Evolutionary conservation across 2,329 filamentous ascomycete genomes (phyloP).

Genomic region (Sphaerulina vaccinii): DNA sequence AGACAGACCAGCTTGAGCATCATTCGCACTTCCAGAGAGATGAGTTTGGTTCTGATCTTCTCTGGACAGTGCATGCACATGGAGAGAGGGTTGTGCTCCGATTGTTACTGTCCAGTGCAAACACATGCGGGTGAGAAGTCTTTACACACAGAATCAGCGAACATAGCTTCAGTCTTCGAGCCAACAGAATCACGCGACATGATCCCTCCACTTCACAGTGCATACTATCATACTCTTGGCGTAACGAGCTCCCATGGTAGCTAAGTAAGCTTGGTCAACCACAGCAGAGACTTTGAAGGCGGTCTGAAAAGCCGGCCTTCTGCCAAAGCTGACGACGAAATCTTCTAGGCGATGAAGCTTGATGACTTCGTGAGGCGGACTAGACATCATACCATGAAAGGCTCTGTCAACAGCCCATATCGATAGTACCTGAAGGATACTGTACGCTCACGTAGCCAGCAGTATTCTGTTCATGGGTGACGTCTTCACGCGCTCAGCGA

Average conservation of each 20-base stretch:
- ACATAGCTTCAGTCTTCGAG: neutral
- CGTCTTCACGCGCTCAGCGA: neutral
- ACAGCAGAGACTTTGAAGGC: neutral
- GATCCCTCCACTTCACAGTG: neutral
- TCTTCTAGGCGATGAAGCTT: neutral
- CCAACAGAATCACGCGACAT: neutral
- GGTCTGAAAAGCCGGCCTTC: conserved; percentile 3
- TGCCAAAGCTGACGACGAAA: conserved; percentile 2
- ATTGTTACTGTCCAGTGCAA: too few relatives aligned
- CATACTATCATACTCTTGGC: too few relatives aligned
- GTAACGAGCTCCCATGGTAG: neutral
- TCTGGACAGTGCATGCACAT: too few relatives aligned
- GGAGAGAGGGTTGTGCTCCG: too few relatives aligned
- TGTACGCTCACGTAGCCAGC: too few relatives aligned
- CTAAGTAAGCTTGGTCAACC: neutral
- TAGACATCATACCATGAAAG: too few relatives aligned
- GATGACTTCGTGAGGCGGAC: neutral
- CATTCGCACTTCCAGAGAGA: too few relatives aligned
- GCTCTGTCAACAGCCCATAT: neutral
- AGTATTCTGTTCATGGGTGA: too few relatives aligned
- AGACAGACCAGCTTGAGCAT: too few relatives aligned
- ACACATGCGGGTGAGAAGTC: too few relatives aligned
- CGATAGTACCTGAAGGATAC: neutral
- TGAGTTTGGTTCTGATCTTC: too few relatives aligned
- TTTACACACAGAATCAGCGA: neutral